Evolutionary conservation across 1,284 basidiomycete species (phyloP).

Genomic region (Thecaphora thlaspeos): DNA sequence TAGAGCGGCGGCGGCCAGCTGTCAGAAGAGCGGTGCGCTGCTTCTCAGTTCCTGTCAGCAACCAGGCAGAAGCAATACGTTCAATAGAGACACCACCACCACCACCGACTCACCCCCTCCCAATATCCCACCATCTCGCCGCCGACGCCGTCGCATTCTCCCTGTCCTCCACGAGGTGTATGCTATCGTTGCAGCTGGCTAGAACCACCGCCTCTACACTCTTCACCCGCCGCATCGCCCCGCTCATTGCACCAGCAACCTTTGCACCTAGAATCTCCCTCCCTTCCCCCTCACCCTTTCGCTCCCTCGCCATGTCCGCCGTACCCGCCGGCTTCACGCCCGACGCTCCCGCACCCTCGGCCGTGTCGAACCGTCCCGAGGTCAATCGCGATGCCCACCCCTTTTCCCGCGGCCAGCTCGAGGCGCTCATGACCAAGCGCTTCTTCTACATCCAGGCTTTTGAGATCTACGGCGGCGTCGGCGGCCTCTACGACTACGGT

Average conservation of each 20-base stretch:
- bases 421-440: constrained; percentile 81
- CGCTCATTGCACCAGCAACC: background rate
- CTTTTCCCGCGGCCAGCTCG: constrained; percentile 84
- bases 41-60: no score
- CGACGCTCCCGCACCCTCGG: constrained; percentile 29
- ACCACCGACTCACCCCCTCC: no score
- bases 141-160: no score
- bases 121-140: no score
- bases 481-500: constrained; percentile 70
- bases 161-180: no score
- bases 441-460: constrained; percentile 99
- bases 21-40: no score
- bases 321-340: constrained; percentile 21
- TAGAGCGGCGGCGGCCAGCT: no score
- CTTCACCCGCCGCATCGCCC: no score
- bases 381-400: constrained; percentile 66
- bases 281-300: constrained; percentile 2
- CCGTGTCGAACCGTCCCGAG: constrained; percentile 30
- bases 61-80: no score
- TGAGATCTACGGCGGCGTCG: constrained; percentile 98
- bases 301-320: constrained; percentile 17
- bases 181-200: no score
- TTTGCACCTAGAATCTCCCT: background rate
- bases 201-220: no score
- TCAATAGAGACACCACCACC: no score